Conservation (phyloP, 768 basidiomycete genomes). For the Dioszegia hungarica region DNA sequence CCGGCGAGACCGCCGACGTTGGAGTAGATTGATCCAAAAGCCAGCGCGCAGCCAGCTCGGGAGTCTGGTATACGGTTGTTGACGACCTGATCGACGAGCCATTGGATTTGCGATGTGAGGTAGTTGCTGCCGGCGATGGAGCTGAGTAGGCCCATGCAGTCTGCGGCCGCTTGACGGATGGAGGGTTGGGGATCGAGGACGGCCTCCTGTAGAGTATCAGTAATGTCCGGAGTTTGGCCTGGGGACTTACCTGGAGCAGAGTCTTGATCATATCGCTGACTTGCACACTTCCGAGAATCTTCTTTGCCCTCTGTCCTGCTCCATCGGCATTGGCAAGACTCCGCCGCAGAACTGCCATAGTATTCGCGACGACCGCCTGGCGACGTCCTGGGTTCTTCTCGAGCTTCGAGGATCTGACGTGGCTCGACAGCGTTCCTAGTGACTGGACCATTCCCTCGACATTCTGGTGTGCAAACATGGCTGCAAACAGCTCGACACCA, state of each 20-base stretch:
- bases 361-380: constrained; percentile 76
- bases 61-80: constrained; percentile 87
- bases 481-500: constrained; percentile 79
- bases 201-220: constrained; percentile 57
- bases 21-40: constrained; percentile 85
- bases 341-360: constrained; percentile 66
- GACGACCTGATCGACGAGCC: constrained; percentile 86
- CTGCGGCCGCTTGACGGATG: constrained; percentile 73
- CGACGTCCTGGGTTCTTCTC: constrained; percentile 83
- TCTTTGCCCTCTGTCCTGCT: constrained; percentile 31
- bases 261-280: constrained; percentile 52
- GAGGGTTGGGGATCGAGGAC: constrained; percentile 74
- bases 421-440: constrained; percentile 46
- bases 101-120: constrained; percentile 79
- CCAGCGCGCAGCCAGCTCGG: constrained; percentile 86
- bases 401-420: constrained; percentile 65
- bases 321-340: constrained; percentile 54
- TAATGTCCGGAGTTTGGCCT: neutral
- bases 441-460: constrained; percentile 50
- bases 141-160: constrained; percentile 80
- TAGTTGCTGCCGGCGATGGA: constrained; percentile 77
- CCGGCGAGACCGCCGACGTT: constrained; percentile 93
- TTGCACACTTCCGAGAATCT: constrained; percentile 32
- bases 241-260: constrained; percentile 65
- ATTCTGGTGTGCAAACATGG: constrained; percentile 74